Evolutionary conservation across 257 asterid genomes (phyloP), one percentile per base, ranked within the genome.

Genomic region (Solanum lignicaule): DNA sequence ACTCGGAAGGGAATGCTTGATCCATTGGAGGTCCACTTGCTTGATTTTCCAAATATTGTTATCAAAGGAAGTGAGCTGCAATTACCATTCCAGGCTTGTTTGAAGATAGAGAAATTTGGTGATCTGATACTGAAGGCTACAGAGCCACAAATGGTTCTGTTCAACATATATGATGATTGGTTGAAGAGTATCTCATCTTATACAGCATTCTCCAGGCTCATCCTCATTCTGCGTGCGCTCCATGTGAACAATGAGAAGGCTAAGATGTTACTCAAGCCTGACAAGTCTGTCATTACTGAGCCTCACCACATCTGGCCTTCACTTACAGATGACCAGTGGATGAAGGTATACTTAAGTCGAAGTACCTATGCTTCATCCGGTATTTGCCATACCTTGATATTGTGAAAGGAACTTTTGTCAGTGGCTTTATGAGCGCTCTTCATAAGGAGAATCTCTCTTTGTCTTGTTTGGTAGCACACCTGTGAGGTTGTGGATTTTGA

Each of bases 51-150:
- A 0, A 97, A 96, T 87, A 97, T 97, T 83, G 99, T 97, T 86
- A 97, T 97, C n/a, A 97, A 97, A 87, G 99, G 99, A 85, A 97
- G 99, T 89, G 99, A 97, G 92, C 95, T 97, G n/a, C 99, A 97
- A 89, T 86, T 97, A 92, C 99, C 99, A n/a, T 97, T 97, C 95
- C 99, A 96, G 93, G 99, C 99, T 68, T 97, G 99, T 94, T 91
- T 97, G 92, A 97, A 97, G 94, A 97, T 97, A 33, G 99, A 97
- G 94, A 97, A 97, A 91, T 97, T 97, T 78, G 99, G 99, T 73
- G 99, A 97, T 94, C 95, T 97, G 76, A 97, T 97, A 75, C 81
- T 96, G 92, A 97, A 96, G 92, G 99, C 99, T 87, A 95, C 99
- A 10, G 99, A 96, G 82, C 99, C 99, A 5, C 99, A 96, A 79